Base-by-base conservation (phyloP, 1,284 basidiomycete species). In the Trichosporon faecale region DNA sequence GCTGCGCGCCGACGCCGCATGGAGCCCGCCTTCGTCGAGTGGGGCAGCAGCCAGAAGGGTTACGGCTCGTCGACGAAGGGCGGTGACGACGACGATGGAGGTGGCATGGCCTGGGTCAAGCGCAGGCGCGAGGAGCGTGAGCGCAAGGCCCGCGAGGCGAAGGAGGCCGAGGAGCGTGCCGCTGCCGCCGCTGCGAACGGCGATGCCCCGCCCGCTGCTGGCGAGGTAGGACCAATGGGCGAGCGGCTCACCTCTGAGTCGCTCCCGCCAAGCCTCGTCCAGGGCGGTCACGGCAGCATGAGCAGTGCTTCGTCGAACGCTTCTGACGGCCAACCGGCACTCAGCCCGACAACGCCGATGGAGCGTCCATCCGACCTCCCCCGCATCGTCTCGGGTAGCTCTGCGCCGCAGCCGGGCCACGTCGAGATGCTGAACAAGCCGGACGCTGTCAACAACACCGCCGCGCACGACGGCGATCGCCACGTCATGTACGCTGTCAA, bases 61-160 rank as follows among this genome's bases (percentile, higher is more conserved):
- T 46, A 66, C 21, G 27, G 64, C 40, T 61, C 8, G 72, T 33
- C 63, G 2, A 27, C 27, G n/a, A 66, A 65, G 44, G 33, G 44
- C 12, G 74, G 68, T 9, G 82, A 83, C 52, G 77, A 77, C 14
- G 81, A 83, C 64, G 83, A 83, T 69, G 83, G 83, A 12, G 79
- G 81, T 57, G 83, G 83, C 9, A 83, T 84, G 80, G 79, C 78
- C 7, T 84, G 83, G 83, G 79, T 83, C 57, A 80, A 79, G 74
- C 72, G 71, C 57, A 71, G 83, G 9, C 73, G 82, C 25, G 80
- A 83, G 70, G 80, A 79, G 70, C 70, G 81, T n/a, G 74, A 79
- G 68, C 74, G 74, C 37, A 70, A 70, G 66, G 76, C 76, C 23
- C 57, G 70, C 2, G 76, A 72, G 72, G 78, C 71, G 71, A 75